Conservation (phyloP, 768 basidiomycete species). For the Phlegmacium glaucopus region DNA sequence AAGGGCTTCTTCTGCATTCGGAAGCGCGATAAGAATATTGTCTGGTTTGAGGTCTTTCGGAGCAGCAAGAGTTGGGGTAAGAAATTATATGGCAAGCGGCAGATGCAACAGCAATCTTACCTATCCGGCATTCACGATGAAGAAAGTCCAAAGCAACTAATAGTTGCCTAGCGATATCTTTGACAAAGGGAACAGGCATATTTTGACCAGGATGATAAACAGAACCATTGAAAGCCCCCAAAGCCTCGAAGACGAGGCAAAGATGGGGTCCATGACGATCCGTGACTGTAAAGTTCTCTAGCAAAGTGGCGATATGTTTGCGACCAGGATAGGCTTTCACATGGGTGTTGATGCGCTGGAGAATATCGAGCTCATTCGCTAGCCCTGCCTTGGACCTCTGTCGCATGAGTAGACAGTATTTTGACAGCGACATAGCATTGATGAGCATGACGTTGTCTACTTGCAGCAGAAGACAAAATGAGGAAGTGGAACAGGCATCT, state of each 20-base stretch:
- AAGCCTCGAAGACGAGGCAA: slow-evolving; percentile 82
- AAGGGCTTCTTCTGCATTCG: too few species aligned
- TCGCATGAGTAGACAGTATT: slow-evolving; percentile 36
- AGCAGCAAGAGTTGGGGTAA: too few species aligned
- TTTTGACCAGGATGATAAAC: background rate
- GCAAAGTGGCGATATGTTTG: slow-evolving; percentile 65
- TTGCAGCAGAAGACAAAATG: background rate
- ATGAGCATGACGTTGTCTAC: slow-evolving; percentile 34
- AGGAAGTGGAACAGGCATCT: slow-evolving; percentile 1
- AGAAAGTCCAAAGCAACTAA: too few species aligned
- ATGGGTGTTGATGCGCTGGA: slow-evolving; percentile 5
- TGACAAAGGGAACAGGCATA: slow-evolving; percentile 10
- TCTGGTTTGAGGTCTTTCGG: too few species aligned
- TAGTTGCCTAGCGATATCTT: too few species aligned
- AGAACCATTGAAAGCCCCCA: slow-evolving; percentile 40
- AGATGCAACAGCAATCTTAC: too few species aligned
- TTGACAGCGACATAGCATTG: slow-evolving; percentile 21
- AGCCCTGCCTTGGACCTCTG: slow-evolving; percentile 15
- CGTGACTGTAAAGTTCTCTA: slow-evolving; percentile 74
- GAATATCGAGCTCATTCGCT: slow-evolving; percentile 13
- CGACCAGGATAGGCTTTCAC: slow-evolving; percentile 7
- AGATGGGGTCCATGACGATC: slow-evolving; percentile 77
- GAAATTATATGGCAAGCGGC: too few species aligned
- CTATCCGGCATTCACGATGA: too few species aligned
- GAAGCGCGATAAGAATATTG: too few species aligned